Conservation (phyloP, 2,329 filamentous ascomycete species). For the Pestalotiopsis sp. region DNA sequence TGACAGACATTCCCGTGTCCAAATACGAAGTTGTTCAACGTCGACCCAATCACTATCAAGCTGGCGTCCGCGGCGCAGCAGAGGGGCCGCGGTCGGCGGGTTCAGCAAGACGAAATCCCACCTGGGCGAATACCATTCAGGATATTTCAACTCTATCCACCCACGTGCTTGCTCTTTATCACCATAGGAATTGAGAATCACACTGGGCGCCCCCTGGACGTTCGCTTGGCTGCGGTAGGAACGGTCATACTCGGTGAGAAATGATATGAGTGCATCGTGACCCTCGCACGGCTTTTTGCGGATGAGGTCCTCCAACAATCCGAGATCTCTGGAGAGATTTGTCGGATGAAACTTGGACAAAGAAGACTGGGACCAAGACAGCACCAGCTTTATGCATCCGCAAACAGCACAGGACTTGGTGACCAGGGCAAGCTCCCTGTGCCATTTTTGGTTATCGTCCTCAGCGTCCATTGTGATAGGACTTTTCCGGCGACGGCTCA, state of each 20-base stretch:
- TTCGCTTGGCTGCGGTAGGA: not conserved
- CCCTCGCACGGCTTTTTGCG: no score
- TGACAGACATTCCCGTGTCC: not conserved
- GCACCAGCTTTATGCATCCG: no score
- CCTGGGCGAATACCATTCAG: not conserved
- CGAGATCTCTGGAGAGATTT: no score
- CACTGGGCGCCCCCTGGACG: not conserved
- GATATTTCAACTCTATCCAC: no score
- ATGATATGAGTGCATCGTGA: no score
- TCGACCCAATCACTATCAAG: slow-evolving; percentile 12
- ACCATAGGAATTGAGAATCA: no score
- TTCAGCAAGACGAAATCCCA: not conserved
- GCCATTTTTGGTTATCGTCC: not conserved
- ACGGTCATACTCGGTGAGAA: no score
- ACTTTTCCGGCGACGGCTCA: no score
- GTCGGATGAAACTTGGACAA: no score
- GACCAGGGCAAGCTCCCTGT: not conserved
- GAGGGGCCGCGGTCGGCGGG: not conserved
- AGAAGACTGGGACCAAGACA: no score
- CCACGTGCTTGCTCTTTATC: no score
- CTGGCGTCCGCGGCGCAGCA: not conserved
- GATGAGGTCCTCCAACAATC: no score
- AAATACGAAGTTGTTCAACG: not conserved
- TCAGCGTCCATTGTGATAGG: not conserved
- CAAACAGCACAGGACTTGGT: not conserved